Evolutionary conservation across 768 basidiomycete species (phyloP), one percentile per base, ranked within the genome.

Genomic region (Suillus sp.): DNA sequence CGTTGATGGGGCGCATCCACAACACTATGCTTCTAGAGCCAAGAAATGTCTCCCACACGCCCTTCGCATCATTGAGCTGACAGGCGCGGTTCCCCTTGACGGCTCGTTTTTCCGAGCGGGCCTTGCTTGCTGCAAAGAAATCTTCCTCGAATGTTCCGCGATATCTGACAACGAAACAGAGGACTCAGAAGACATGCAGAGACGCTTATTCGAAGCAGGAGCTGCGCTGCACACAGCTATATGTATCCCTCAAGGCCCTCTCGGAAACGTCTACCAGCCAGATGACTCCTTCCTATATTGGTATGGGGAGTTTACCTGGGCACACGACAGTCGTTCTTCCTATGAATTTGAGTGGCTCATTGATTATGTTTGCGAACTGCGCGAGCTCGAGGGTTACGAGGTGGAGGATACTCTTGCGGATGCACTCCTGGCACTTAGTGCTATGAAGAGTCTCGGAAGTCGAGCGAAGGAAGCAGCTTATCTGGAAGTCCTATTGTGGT

Each of bases 311-410:
- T 57, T 57, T 30, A 30, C 37, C 56, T 57, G 56, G 56, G 27
- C 25, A 20, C 56, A 40, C 1, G 56, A 57, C 1, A 27, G 25
- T 30, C 56, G 56, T 27, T 42, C 56, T 20, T 40, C 37, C 18
- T 38, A 40, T 40, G 64, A 64, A 7, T 65, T 54, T 22, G 37
- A 48, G 16, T 65, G 64, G 62, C 34, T 65, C 35, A 20, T 63
- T 9, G 64, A 63, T 40, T 65, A 64, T 22, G 8, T 48, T 18
- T 35, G 56, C 45, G 45, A 63, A 34, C 54, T 56, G 40, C 47
- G 58, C 30, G 43, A 40, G 27, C 48, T 48, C 25, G 55, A 65
- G 38, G 42, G 40, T n/a, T 38, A 34, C 22, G 64, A 57, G 10
- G 56, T 57, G 20, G 56, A 57, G 38, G 56, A 57, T 13, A 42